phyloP scores from a whole-genome alignment of 495 filamentous ascomycete species.

The Trichocladium uniseriatum region DNA sequence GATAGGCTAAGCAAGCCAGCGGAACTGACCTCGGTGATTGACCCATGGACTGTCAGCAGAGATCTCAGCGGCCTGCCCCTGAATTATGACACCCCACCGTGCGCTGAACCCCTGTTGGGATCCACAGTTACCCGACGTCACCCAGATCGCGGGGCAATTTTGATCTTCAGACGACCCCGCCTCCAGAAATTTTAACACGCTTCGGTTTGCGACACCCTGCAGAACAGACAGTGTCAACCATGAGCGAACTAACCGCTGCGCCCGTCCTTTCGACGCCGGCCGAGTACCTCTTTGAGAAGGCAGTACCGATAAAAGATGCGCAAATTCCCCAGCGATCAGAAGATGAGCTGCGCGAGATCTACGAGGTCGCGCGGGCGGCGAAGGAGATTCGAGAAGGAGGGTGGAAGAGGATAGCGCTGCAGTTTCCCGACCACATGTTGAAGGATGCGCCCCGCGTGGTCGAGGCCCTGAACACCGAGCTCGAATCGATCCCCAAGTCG shows the following conservation, averaged over 20 bases:
- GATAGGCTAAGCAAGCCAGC: too few species aligned
- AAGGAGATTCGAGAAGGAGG: constrained; percentile 58
- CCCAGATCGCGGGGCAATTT: constrained; percentile 16
- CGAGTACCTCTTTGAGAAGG: constrained; percentile 59
- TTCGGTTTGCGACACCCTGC: too few species aligned
- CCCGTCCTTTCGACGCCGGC: constrained; percentile 87
- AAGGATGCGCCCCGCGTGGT: constrained; percentile 76
- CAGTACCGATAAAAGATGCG: constrained; percentile 28
- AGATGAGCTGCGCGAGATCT: constrained; percentile 64
- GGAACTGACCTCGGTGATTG: too few species aligned
- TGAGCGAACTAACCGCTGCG: constrained; percentile 38
- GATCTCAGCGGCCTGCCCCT: too few species aligned
- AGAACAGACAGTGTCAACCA: constrained; percentile 12
- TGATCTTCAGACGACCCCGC: constrained; percentile 10
- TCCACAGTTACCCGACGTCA: constrained; percentile 14
- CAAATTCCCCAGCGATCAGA: constrained; percentile 43
- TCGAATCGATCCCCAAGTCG: constrained; percentile 24
- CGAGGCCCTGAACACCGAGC: constrained; percentile 51
- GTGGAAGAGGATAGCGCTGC: constrained; percentile 74
- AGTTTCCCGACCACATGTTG: constrained; percentile 91
- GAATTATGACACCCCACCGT: too few species aligned
- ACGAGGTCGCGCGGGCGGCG: constrained; percentile 80
- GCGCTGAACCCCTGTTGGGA: neutral
- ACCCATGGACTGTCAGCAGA: too few species aligned
- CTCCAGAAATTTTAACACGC: constrained; percentile 3